These are phyloP conservation scores for Daldinia decipiens DNA, from an alignment of 495 filamentous ascomycete genomes.

Conservation along the genomic window DNA sequence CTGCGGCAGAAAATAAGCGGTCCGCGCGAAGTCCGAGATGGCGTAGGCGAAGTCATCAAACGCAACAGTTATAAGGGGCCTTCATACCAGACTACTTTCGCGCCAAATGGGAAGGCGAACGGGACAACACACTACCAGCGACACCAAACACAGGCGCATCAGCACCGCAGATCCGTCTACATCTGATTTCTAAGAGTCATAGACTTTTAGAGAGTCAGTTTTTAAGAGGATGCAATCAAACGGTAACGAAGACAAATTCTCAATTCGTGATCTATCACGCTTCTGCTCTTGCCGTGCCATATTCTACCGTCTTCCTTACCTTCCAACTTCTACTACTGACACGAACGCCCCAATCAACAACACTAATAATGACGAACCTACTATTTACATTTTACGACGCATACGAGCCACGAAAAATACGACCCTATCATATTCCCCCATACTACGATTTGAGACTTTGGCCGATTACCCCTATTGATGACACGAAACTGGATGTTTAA, in stretches of 20 bases:
- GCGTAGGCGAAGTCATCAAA: conserved; percentile 62
- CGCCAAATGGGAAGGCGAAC: conserved; percentile 16
- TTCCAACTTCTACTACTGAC: neutral
- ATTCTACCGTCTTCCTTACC: neutral
- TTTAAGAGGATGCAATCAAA: neutral
- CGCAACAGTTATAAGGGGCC: conserved; percentile 49
- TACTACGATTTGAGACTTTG: conserved; percentile 28
- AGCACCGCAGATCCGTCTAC: conserved; percentile 16
- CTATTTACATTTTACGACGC: conserved; percentile 30
- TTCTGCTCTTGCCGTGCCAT: neutral
- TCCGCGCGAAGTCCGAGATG: conserved; percentile 61
- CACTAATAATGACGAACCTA: conserved; percentile 14
- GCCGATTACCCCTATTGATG: conserved; percentile 9
- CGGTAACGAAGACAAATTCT: neutral
- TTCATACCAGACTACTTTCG: conserved; percentile 42
- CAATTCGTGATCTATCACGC: neutral
- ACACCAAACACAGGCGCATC: conserved; percentile 14
- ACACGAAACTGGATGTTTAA: conserved; percentile 19
- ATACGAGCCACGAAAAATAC: conserved; percentile 41
- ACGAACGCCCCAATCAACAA: neutral
- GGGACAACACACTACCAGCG: neutral
- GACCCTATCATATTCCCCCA: conserved; percentile 31
- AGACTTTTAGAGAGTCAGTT: neutral
- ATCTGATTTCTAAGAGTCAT: conserved; percentile 10
- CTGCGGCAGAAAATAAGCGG: conserved; percentile 74